Percentiles rank a stretch among this genome's conserved stretches.
phyloP scores from a whole-genome alignment of 352 stramenopile species.

The Phytophthora ohioensis region DNA sequence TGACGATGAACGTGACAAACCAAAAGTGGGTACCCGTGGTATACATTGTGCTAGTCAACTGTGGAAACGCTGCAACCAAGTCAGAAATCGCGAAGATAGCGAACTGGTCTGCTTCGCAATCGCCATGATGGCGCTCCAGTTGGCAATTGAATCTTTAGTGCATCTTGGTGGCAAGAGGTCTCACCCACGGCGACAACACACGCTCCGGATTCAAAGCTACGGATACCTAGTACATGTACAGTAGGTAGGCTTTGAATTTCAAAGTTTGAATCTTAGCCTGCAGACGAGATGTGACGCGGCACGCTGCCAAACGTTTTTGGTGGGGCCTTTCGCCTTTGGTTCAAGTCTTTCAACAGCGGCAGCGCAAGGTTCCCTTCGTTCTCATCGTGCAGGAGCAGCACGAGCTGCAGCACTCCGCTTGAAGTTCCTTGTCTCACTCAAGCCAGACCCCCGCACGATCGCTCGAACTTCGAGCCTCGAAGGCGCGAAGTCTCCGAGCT shows the following conservation, averaged over 20 bases:
- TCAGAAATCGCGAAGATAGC: conserved; percentile 10
- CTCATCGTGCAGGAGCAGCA: conserved; percentile 2
- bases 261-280: no score
- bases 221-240: no score
- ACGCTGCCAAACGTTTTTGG: background rate
- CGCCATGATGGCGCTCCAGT: background rate
- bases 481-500: background rate
- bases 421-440: conserved; percentile 38
- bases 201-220: conserved; percentile 1
- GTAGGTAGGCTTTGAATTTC: no score
- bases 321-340: conserved; percentile 14
- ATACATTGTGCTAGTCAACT: conserved; percentile 15
- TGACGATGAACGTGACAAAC: conserved; percentile 4
- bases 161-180: background rate
- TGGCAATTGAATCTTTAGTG: background rate
- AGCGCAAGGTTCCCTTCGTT: conserved; percentile 6
- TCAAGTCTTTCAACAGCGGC: conserved; percentile 5
- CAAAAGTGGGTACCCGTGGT: conserved; percentile 13
- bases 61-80: no score
- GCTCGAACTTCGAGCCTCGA: conserved; percentile 5
- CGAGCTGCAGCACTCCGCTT: conserved; percentile 21
- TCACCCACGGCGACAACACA: background rate
- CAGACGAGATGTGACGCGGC: conserved; percentile 14
- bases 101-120: background rate
- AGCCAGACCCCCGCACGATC: conserved; percentile 17